Conservation (phyloP, 495 filamentous ascomycete species). For the Zalerion maritima region DNA sequence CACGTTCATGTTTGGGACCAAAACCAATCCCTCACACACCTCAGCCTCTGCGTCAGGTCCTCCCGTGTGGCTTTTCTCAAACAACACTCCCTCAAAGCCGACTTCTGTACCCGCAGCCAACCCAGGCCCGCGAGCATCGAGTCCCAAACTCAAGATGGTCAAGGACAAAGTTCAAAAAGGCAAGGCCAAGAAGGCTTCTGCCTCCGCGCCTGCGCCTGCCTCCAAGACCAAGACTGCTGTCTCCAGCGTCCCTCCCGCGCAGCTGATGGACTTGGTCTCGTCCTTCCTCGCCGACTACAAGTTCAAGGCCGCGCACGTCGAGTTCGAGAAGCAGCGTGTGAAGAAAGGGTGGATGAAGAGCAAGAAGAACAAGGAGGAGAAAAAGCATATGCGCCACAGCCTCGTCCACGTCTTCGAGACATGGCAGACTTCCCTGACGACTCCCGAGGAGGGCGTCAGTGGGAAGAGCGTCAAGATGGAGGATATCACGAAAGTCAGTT, state of each 20-base stretch:
- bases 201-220: slow-evolving; percentile 6
- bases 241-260: slow-evolving; percentile 29
- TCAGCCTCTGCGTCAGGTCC: too few relatives aligned
- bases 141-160: slow-evolving; percentile 2
- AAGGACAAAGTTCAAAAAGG: slow-evolving; percentile 8
- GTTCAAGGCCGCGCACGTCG: slow-evolving; percentile 40
- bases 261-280: slow-evolving; percentile 50
- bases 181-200: slow-evolving; percentile 16
- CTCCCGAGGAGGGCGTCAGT: slow-evolving; percentile 15
- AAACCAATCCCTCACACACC: too few relatives aligned
- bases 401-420: slow-evolving; percentile 28
- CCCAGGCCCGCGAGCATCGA: slow-evolving; percentile 3
- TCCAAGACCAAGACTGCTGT: slow-evolving; percentile 4
- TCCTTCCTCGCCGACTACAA: slow-evolving; percentile 51
- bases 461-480: slow-evolving; percentile 18
- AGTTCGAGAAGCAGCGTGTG: slow-evolving; percentile 43
- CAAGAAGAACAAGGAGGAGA: slow-evolving; percentile 14
- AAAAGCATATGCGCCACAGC: slow-evolving; percentile 14
- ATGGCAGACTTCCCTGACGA: slow-evolving; percentile 27
- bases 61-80: slow-evolving; percentile 33
- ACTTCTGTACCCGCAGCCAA: background rate
- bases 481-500: slow-evolving; percentile 24
- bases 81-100: slow-evolving; percentile 17
- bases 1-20: too few relatives aligned
- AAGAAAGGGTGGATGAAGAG: slow-evolving; percentile 29